A percentile compares a stretch with the other conserved stretches of the same genome.
Evolutionary conservation across 306 rosid genomes (phyloP).

Genomic region (Pueraria montana): DNA sequence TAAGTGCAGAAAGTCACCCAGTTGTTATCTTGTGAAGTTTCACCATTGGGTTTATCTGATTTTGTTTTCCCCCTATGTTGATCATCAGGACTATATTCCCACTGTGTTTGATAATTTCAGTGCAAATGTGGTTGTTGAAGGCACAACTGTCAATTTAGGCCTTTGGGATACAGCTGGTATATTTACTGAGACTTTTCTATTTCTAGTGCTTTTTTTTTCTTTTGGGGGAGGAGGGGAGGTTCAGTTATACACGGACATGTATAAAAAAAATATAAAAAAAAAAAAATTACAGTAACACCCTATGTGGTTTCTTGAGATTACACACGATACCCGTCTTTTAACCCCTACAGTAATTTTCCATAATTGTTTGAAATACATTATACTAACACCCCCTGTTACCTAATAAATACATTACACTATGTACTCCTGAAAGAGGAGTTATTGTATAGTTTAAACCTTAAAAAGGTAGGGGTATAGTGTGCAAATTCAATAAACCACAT

Average conservation of each 20-base stretch:
- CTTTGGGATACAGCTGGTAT: conserved; percentile 98
- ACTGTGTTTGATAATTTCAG: conserved; percentile 97
- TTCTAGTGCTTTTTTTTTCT: background rate
- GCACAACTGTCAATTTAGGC: conserved; percentile 89
- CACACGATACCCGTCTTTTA: background rate
- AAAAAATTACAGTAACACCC: background rate
- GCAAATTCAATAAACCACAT: background rate
- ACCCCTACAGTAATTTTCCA: background rate
- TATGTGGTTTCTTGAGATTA: background rate
- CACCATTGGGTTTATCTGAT: conserved; percentile 38
- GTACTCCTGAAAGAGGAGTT: background rate
- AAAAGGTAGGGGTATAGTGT: background rate
- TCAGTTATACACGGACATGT: background rate
- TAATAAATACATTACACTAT: background rate
- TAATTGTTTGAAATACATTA: background rate
- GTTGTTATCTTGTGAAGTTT: conserved; percentile 29
- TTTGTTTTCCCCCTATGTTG: conserved; percentile 32
- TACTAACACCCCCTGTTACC: background rate
- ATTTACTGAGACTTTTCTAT: background rate
- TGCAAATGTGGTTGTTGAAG: conserved; percentile 93
- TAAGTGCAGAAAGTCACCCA: conserved; percentile 23
- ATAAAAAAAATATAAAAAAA: background rate
- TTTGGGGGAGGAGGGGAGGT: background rate
- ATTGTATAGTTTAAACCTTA: background rate
- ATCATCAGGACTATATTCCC: conserved; percentile 85